These are phyloP conservation scores for Microbotryum saponariae DNA, from an alignment of 1,284 basidiomycete species.

Conservation along the genomic window DNA sequence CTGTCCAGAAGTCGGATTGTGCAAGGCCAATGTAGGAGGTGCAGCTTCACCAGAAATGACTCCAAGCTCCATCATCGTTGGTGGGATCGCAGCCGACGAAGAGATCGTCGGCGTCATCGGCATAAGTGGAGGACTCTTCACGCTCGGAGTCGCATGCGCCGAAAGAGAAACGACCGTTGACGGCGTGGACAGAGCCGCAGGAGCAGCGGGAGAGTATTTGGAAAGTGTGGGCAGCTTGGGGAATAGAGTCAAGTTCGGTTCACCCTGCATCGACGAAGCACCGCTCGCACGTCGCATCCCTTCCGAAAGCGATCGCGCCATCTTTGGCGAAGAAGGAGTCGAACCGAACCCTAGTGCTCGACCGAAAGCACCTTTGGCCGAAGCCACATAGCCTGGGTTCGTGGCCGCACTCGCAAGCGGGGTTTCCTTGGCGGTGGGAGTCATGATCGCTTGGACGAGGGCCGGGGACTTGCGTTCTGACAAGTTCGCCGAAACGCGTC, in stretches of 20 bases:
- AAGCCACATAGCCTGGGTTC: conserved; percentile 12
- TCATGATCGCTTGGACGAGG: not conserved
- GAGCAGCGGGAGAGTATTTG: conserved; percentile 20
- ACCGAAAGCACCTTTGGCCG: conserved; percentile 25
- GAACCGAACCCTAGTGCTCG: conserved; percentile 27
- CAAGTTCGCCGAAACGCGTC: not conserved
- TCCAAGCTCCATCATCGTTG: conserved; percentile 69
- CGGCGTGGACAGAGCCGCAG: conserved; percentile 10
- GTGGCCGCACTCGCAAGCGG: not conserved
- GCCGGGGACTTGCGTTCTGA: not conserved
- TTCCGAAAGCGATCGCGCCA: conserved; percentile 12
- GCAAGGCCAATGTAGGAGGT: conserved; percentile 58
- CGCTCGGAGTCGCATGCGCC: not conserved
- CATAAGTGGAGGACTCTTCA: not conserved
- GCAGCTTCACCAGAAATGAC: conserved; percentile 80
- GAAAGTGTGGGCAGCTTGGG: conserved; percentile 24
- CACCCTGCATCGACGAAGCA: not conserved
- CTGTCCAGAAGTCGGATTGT: conserved; percentile 46
- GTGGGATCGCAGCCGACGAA: not conserved
- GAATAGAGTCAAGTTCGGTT: conserved; percentile 22
- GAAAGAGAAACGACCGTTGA: conserved; percentile 22
- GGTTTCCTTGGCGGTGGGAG: not conserved
- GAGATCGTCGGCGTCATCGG: not conserved
- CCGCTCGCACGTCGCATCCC: conserved; percentile 7
- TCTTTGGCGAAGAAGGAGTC: not conserved